phyloP scores from a whole-genome alignment of 2,329 filamentous ascomycete genomes.

The Celoporthe dispersa region DNA sequence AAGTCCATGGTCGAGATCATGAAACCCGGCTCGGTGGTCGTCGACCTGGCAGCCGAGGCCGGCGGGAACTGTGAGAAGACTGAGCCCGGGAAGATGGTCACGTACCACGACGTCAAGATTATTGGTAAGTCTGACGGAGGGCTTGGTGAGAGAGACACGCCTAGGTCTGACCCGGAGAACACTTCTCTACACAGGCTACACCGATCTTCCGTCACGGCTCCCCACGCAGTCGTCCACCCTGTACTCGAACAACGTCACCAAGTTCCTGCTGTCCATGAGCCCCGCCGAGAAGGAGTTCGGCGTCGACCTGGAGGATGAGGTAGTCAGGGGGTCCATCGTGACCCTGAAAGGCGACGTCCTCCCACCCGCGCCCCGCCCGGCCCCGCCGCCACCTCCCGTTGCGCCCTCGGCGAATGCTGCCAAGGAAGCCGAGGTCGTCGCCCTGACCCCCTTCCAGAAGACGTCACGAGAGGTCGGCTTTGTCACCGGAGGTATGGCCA shows the following conservation, averaged over 20 bases:
- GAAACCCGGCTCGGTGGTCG: conserved; percentile 87
- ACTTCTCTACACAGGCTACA: conserved; percentile 63
- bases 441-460: conserved; percentile 82
- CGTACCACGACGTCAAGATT: conserved; percentile 78
- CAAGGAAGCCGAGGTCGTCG: conserved; percentile 63
- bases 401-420: conserved; percentile 56
- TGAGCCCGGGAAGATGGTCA: conserved; percentile 69
- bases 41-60: conserved; percentile 85
- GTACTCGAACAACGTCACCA: conserved; percentile 93
- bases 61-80: conserved; percentile 89
- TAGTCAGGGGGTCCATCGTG: conserved; percentile 83
- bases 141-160: background rate
- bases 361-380: conserved; percentile 73
- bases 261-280: conserved; percentile 81
- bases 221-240: conserved; percentile 88
- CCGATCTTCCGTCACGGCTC: conserved; percentile 82
- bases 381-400: conserved; percentile 59
- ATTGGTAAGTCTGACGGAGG: conserved; percentile 62
- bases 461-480: conserved; percentile 74
- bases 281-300: conserved; percentile 80
- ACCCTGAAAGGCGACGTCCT: conserved; percentile 77
- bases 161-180: background rate
- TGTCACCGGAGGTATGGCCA: conserved; percentile 78
- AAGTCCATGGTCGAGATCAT: conserved; percentile 80
- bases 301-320: conserved; percentile 80